These are phyloP conservation scores for Venturia pyrina DNA, from an alignment of 2,329 filamentous ascomycete genomes.

Conservation along the genomic window DNA sequence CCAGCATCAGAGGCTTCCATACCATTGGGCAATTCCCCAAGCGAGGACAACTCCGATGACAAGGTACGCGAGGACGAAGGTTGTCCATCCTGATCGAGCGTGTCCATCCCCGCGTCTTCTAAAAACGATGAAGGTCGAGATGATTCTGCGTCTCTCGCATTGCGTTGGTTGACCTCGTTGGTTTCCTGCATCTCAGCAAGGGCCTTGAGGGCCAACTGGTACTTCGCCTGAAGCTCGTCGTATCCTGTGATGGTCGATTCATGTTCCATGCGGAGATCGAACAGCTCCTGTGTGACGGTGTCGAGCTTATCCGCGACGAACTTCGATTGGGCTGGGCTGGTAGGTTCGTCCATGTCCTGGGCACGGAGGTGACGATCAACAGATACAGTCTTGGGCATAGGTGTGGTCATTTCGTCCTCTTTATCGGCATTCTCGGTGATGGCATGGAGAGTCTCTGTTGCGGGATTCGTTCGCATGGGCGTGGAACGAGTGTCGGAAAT, in stretches of 20 bases:
- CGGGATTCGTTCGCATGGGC: neutral
- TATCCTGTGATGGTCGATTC: constrained; percentile 74
- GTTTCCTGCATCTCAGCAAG: constrained; percentile 78
- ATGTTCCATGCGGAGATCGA: constrained; percentile 84
- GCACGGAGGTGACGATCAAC: neutral
- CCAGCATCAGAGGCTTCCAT: constrained; percentile 33
- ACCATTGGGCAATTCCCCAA: constrained; percentile 53
- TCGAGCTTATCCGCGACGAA: constrained; percentile 91
- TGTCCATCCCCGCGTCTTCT: constrained; percentile 58
- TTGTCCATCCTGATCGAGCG: constrained; percentile 57
- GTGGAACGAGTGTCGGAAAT: neutral
- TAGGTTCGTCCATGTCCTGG: constrained; percentile 36
- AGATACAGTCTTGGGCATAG: constrained; percentile 6
- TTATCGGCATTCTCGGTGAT: constrained; percentile 9
- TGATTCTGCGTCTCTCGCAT: constrained; percentile 31
- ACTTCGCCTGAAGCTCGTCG: constrained; percentile 74
- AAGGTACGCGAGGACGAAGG: constrained; percentile 79
- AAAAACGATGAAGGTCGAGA: constrained; percentile 71
- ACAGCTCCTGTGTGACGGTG: constrained; percentile 78
- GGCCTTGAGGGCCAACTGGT: constrained; percentile 76
- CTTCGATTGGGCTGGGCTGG: constrained; percentile 69
- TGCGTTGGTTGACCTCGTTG: constrained; percentile 59
- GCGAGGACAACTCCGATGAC: constrained; percentile 87
- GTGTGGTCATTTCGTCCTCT: constrained; percentile 11
- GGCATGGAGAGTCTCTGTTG: constrained; percentile 6